A percentile compares a stretch with the other conserved stretches of the same genome.
phyloP scores from a whole-genome alignment of 768 basidiomycete species.

The Cystobasidium ongulense region DNA sequence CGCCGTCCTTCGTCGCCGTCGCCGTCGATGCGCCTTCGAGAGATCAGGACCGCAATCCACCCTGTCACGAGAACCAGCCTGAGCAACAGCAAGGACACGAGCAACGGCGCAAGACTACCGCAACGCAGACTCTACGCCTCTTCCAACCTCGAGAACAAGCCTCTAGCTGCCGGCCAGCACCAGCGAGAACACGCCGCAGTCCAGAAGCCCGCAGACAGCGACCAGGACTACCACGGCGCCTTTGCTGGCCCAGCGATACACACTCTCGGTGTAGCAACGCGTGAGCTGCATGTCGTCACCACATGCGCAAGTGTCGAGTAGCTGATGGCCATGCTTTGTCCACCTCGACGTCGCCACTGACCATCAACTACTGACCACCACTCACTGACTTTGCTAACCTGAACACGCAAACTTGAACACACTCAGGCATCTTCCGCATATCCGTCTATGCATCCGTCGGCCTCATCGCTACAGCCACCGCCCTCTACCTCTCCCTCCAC shows the following conservation, averaged over 20 bases:
- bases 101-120: background rate
- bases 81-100: background rate
- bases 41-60: too few species aligned
- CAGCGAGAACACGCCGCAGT: background rate
- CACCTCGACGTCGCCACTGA: background rate
- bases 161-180: background rate
- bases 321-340: background rate
- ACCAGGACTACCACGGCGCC: background rate
- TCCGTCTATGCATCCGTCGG: conserved; percentile 18
- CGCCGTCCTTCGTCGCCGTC: background rate
- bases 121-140: background rate
- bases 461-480: background rate
- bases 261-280: background rate
- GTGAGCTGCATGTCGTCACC: background rate
- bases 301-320: background rate
- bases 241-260: background rate
- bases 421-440: conserved; percentile 9
- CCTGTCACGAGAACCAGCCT: too few species aligned
- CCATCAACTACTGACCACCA: background rate
- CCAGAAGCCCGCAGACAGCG: background rate
- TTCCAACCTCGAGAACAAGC: background rate
- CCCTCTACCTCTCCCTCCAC: conserved; percentile 1
- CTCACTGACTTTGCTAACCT: too few species aligned
- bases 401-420: too few species aligned
- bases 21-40: background rate